These are phyloP conservation scores for Beta macrorhiza DNA, from an alignment of 179 eudicot genomes.

Conservation along the genomic window DNA sequence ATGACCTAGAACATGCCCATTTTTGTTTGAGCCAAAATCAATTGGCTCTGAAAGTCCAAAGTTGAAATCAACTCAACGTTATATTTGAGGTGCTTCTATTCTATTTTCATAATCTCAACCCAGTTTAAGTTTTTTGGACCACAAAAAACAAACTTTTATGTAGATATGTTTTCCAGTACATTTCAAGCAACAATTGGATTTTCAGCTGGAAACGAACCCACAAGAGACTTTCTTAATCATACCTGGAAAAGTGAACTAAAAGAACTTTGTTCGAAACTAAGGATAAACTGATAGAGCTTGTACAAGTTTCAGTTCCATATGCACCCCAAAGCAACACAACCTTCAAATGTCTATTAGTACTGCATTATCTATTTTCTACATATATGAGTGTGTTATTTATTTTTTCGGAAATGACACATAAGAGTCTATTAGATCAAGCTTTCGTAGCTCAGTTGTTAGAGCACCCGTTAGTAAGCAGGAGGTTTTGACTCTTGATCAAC, in stretches of 20 bases:
- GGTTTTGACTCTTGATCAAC: too few species aligned
- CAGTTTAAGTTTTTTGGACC: not conserved
- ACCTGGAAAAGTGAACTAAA: not conserved
- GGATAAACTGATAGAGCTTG: too few species aligned
- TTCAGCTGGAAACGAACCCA: not conserved
- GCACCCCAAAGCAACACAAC: not conserved
- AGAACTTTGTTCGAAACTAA: not conserved
- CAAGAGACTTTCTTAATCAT: not conserved
- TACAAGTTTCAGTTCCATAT: not conserved
- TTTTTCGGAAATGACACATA: not conserved
- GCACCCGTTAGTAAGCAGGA: too few species aligned
- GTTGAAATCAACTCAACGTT: not conserved
- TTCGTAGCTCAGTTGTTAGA: too few species aligned
- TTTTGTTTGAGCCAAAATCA: not conserved
- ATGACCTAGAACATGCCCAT: not conserved
- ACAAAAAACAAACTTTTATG: not conserved
- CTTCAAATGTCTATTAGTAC: not conserved
- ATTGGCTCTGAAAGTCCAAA: not conserved
- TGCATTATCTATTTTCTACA: not conserved
- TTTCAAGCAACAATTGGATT: not conserved
- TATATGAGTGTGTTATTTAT: too few species aligned
- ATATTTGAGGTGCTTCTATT: not conserved
- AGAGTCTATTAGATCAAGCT: not conserved
- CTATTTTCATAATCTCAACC: not conserved
- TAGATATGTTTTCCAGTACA: not conserved